A percentile compares a stretch with the other conserved stretches of the same genome.
Conservation (phyloP, 2,329 filamentous ascomycete species). For the Aspergillus sojae region DNA sequence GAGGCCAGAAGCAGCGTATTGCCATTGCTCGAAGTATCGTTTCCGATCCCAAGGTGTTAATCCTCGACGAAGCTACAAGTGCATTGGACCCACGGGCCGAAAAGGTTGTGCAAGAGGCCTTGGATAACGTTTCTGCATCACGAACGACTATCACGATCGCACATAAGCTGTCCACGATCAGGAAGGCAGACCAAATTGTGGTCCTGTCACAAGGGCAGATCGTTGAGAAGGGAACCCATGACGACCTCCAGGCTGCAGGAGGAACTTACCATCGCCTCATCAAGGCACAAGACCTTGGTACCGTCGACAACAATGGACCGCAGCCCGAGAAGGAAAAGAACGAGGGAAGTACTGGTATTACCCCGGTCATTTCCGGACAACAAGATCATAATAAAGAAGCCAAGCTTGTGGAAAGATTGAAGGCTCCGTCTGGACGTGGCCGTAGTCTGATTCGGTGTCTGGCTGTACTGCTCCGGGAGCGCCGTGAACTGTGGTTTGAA, state of each 20-base stretch:
- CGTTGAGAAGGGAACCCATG: constrained; percentile 55
- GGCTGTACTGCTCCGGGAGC: background rate
- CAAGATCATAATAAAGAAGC: background rate
- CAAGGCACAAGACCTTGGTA: constrained; percentile 13
- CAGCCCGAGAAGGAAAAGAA: background rate
- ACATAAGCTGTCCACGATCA: constrained; percentile 56
- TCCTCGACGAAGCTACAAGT: constrained; percentile 80
- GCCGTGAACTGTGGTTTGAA: constrained; percentile 2
- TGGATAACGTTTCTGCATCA: constrained; percentile 57
- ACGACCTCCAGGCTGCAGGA: constrained; percentile 54
- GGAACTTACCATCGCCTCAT: constrained; percentile 29
- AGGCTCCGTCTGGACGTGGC: background rate
- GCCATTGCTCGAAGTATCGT: constrained; percentile 78
- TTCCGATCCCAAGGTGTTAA: constrained; percentile 68
- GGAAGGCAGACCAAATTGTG: constrained; percentile 58
- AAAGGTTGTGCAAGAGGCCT: constrained; percentile 55
- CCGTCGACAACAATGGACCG: background rate
- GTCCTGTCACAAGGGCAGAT: constrained; percentile 57
- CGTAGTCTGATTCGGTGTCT: constrained; percentile 1
- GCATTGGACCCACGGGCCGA: constrained; percentile 59
- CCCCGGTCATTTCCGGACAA: background rate
- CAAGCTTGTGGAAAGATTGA: background rate
- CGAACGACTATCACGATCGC: constrained; percentile 77
- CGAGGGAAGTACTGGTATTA: background rate
- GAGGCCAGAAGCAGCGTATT: constrained; percentile 80